These are phyloP conservation scores for Xylariaceae sp. DNA, from an alignment of 2,329 filamentous ascomycete genomes.

Conservation along the genomic window DNA sequence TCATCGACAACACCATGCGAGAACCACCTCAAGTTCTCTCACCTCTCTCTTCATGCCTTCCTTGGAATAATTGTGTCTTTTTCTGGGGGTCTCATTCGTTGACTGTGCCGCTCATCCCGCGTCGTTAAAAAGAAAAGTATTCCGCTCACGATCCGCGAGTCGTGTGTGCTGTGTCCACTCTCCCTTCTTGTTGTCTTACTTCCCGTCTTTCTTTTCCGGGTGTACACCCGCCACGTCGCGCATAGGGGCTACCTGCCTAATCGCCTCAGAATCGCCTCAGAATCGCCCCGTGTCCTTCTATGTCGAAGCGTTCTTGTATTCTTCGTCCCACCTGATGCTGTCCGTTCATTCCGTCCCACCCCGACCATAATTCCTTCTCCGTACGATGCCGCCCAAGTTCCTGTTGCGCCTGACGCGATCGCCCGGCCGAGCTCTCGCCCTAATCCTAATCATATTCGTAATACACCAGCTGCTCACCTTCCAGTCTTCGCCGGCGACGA, in stretches of 20 bases:
- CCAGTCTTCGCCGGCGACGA: slow-evolving; percentile 12
- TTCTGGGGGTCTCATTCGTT: too few relatives aligned
- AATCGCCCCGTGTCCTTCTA: background rate
- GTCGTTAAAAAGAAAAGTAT: too few relatives aligned
- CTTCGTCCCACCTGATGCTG: slow-evolving; percentile 12
- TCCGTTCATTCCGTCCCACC: slow-evolving; percentile 1
- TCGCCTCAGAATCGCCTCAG: background rate
- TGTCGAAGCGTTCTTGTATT: background rate
- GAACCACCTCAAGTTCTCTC: too few relatives aligned
- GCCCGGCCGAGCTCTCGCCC: slow-evolving; percentile 16
- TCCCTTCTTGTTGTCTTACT: too few relatives aligned
- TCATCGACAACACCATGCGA: too few relatives aligned
- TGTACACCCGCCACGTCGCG: background rate
- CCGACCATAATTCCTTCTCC: slow-evolving; percentile 1
- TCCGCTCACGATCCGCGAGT: too few relatives aligned
- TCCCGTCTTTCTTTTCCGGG: too few relatives aligned
- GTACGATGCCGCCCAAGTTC: slow-evolving; percentile 8
- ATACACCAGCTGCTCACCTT: slow-evolving; percentile 24
- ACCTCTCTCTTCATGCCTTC: too few relatives aligned
- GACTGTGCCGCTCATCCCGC: too few relatives aligned
- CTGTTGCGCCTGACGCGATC: slow-evolving; percentile 17
- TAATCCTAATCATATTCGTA: slow-evolving; percentile 18
- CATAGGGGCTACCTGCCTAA: background rate
- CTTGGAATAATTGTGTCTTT: too few relatives aligned
- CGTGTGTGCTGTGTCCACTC: too few relatives aligned